phyloP scores from a whole-genome alignment of 345 rosid genomes.

The Murraya paniculata region DNA sequence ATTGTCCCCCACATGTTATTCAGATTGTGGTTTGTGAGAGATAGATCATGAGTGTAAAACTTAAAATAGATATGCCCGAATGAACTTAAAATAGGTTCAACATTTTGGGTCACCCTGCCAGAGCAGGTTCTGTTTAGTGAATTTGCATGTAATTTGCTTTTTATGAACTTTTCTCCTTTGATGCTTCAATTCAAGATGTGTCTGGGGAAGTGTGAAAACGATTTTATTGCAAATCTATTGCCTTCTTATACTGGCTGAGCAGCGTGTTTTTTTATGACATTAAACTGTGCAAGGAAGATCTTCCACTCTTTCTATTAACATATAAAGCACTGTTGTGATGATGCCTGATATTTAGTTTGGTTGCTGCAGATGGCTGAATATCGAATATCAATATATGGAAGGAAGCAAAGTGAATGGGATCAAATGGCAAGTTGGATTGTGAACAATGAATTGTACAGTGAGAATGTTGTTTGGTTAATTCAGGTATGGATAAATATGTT shows the following conservation, averaged over 20 bases:
- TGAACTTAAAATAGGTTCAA: background rate
- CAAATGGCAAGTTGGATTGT: slow-evolving; percentile 99
- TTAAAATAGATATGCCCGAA: background rate
- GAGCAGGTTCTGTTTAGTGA: background rate
- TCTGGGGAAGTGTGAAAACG: background rate
- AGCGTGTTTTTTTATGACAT: background rate
- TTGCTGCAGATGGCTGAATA: slow-evolving; percentile 95
- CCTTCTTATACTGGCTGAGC: background rate
- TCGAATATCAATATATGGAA: slow-evolving; percentile 92
- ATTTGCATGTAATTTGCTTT: background rate
- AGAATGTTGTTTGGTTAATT: slow-evolving; percentile 98
- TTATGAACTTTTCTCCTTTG: background rate
- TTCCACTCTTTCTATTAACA: background rate
- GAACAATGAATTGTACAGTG: slow-evolving; percentile 93
- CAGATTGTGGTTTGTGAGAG: background rate
- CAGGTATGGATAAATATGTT: slow-evolving; percentile 56
- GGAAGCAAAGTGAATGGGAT: slow-evolving; percentile 99
- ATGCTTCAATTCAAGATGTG: background rate
- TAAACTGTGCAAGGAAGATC: background rate
- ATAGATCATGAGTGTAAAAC: background rate
- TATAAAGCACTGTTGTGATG: background rate
- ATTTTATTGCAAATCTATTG: background rate
- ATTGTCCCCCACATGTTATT: background rate
- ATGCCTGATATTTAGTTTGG: slow-evolving; percentile 17
- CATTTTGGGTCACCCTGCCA: background rate